Evolutionary conservation across 2,329 filamentous ascomycete species (phyloP).

Genomic region (Hymenoscyphus occultus): DNA sequence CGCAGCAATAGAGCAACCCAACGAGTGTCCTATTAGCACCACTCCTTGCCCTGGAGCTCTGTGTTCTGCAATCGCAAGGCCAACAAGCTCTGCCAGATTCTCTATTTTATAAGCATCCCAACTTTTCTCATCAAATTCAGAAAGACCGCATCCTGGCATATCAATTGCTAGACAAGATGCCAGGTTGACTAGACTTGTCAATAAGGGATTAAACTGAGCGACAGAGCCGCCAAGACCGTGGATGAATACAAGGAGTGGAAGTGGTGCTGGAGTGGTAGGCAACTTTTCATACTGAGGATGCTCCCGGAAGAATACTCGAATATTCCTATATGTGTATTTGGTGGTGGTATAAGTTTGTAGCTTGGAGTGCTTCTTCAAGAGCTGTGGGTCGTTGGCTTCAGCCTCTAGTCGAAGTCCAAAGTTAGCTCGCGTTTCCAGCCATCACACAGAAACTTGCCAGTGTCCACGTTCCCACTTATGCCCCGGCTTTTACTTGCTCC

Average conservation of each 20-base stretch:
- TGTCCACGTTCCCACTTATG: conserved; percentile 3
- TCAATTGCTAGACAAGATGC: conserved; percentile 86
- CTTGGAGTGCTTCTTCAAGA: conserved; percentile 74
- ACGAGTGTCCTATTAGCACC: conserved; percentile 82
- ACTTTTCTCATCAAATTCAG: conserved; percentile 64
- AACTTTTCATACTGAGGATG: conserved; percentile 83
- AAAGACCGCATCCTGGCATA: conserved; percentile 84
- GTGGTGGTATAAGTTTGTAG: conserved; percentile 70
- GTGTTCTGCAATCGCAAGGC: conserved; percentile 69
- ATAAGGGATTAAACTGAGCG: conserved; percentile 78
- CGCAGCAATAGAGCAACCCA: conserved; percentile 79
- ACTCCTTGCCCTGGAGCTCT: conserved; percentile 69
- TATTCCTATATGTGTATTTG: conserved; percentile 63
- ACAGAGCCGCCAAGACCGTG: conserved; percentile 92
- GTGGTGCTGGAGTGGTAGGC: conserved; percentile 65
- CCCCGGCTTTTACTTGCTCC: neutral
- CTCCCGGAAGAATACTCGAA: conserved; percentile 79
- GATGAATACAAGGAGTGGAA: conserved; percentile 86
- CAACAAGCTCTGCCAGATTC: conserved; percentile 71
- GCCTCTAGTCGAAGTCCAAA: conserved; percentile 24
- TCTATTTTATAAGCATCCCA: conserved; percentile 80
- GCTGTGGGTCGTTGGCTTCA: conserved; percentile 59
- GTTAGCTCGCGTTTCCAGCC: conserved; percentile 13
- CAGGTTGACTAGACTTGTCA: conserved; percentile 77
- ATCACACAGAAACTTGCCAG: conserved; percentile 7